Percentiles rank a stretch among this genome's conserved stretches.
Evolutionary conservation across 2,329 filamentous ascomycete genomes (phyloP).

Genomic region (Madurella mycetomatis): DNA sequence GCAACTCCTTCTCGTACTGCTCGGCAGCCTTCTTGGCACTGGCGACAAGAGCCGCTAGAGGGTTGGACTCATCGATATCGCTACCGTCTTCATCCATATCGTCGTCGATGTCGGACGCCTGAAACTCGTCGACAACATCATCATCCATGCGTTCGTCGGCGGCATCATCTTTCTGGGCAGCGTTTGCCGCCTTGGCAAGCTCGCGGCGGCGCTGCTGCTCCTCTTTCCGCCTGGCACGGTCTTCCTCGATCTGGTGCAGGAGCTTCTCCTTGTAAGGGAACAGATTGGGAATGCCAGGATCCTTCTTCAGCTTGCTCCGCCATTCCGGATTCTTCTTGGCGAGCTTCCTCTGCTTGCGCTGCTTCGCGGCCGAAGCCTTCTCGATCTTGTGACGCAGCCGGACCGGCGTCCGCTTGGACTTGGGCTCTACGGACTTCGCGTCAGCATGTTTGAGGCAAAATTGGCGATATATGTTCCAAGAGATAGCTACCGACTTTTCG

Average conservation of each 20-base stretch:
- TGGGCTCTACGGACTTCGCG: conserved; percentile 63
- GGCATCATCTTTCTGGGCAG: conserved; percentile 46
- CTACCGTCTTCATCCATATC: conserved; percentile 47
- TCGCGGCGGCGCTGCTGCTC: conserved; percentile 68
- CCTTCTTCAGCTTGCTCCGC: conserved; percentile 92
- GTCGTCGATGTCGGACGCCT: conserved; percentile 56
- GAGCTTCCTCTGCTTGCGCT: conserved; percentile 81
- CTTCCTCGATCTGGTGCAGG: conserved; percentile 90
- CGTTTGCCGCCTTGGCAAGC: conserved; percentile 63
- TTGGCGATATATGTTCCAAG: background rate
- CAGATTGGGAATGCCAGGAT: conserved; percentile 93
- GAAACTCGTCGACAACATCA: conserved; percentile 49
- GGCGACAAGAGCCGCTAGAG: conserved; percentile 86
- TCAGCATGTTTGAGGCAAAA: background rate
- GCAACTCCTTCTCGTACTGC: conserved; percentile 64
- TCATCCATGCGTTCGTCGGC: conserved; percentile 48
- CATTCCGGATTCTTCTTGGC: conserved; percentile 98
- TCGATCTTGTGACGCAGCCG: conserved; percentile 94
- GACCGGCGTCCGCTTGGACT: conserved; percentile 86
- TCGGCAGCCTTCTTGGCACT: conserved; percentile 75
- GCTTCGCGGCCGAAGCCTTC: conserved; percentile 85
- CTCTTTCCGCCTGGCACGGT: conserved; percentile 73
- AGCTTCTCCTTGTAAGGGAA: conserved; percentile 98
- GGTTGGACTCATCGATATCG: conserved; percentile 68
- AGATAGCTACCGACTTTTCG: conserved; percentile 42